A percentile compares a stretch with the other conserved stretches of the same genome.
Conservation (phyloP, 192 early-diverging fungal species). For the Coemansia interrupta region DNA sequence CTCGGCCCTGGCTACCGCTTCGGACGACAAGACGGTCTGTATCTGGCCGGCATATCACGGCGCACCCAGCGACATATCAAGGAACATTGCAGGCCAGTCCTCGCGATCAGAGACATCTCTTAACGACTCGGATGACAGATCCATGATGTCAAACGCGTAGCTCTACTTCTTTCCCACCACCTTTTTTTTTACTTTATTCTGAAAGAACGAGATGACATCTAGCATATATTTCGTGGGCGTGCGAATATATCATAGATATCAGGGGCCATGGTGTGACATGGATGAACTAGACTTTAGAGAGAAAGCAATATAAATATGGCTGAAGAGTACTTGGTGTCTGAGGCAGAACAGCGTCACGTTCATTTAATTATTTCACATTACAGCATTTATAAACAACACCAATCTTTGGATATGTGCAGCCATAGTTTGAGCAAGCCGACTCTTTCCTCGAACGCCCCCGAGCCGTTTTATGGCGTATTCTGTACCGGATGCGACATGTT, state of each 20-base stretch:
- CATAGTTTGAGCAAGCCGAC: no score
- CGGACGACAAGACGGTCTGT: conserved; percentile 47
- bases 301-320: no score
- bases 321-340: no score
- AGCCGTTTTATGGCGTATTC: conserved; percentile 1
- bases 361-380: no score
- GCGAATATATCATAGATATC: no score
- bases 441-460: no score
- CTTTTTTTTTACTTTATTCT: neutral
- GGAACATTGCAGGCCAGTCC: neutral
- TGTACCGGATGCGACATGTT: neutral
- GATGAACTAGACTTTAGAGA: no score
- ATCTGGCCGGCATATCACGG: conserved; percentile 49
- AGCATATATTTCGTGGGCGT: neutral
- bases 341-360: no score
- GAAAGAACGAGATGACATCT: neutral
- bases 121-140: neutral
- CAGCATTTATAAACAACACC: no score
- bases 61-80: conserved; percentile 30
- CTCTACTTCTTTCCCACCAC: neutral
- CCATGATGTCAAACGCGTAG: conserved; percentile 4
- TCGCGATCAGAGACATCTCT: neutral
- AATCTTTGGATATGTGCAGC: no score
- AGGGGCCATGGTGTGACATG: no score
- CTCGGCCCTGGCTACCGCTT: conserved; percentile 39